Percentiles rank a stretch among this genome's conserved stretches.
phyloP scores from a whole-genome alignment of 495 filamentous ascomycete species.

The Apodospora peruviana region DNA sequence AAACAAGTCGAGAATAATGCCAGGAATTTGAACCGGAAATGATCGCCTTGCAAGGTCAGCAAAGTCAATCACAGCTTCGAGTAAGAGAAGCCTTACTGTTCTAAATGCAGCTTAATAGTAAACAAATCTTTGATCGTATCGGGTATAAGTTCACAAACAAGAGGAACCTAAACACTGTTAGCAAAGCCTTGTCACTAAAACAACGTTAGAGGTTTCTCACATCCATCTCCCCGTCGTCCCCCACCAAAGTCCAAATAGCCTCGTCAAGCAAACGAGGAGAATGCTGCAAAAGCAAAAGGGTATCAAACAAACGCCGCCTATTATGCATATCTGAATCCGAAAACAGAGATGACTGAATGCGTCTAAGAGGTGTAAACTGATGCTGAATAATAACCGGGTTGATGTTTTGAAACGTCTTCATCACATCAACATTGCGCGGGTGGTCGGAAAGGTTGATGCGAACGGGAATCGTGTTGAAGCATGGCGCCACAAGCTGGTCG shows the following conservation, averaged over 20 bases:
- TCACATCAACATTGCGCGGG: conserved; percentile 46
- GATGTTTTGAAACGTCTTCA: conserved; percentile 46
- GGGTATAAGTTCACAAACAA: conserved; percentile 66
- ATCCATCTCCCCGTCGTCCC: conserved; percentile 73
- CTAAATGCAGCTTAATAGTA: conserved; percentile 18
- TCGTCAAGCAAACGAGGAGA: conserved; percentile 43
- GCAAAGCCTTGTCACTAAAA: conserved; percentile 9
- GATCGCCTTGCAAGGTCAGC: not conserved
- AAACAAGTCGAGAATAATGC: not conserved
- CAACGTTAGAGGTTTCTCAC: conserved; percentile 27
- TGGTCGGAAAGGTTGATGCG: conserved; percentile 46
- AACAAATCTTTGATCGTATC: conserved; percentile 12
- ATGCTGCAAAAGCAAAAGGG: conserved; percentile 67
- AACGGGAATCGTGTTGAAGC: conserved; percentile 85
- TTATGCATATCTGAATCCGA: conserved; percentile 6
- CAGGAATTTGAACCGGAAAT: not conserved
- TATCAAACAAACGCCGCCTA: conserved; percentile 59
- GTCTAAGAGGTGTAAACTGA: conserved; percentile 65
- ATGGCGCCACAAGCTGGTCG: conserved; percentile 70
- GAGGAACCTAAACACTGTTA: conserved; percentile 47
- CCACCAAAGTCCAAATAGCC: conserved; percentile 57
- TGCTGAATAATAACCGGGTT: conserved; percentile 55
- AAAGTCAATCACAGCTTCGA: not conserved
- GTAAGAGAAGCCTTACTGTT: conserved; percentile 8
- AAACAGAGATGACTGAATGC: conserved; percentile 44